Base-by-base conservation (phyloP, 345 rosid genomes). In the Melaleuca alternifolia region DNA sequence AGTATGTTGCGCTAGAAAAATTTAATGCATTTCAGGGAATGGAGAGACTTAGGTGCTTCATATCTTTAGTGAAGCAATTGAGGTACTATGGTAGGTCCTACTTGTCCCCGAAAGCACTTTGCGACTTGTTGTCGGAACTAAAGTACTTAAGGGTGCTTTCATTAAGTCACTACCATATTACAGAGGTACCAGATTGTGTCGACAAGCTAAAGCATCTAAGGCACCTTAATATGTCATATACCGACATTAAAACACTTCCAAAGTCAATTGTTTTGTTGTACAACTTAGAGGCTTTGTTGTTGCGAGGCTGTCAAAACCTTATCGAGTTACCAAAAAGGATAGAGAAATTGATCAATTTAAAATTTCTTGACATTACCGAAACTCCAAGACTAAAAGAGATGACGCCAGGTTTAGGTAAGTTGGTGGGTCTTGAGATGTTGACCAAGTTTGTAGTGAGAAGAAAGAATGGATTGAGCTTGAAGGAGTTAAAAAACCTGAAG, bases 121-220 rank as follows among this genome's bases (percentile, higher is more conserved):
- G 76, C 30, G 76, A 62, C 76, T 62, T 30, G 44, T 62, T 62
- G 0, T 15, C 1, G 0, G 5, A 0, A 62, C 0, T 62, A 1
- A 28, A 30, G 11, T 15, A 62, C 11, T 15, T 62, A 1, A 62
- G 76, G 23, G 76, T 62, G 0, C 44, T 62, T 62, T 62, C 76
- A 30, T 30, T 62, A 0, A 0, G 76, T 28, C 0, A 0, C 0
- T 62, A 30, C 15, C 0, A 0, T 0, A 62, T 30, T 0, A 7
- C 5, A 30, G 1, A 30, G 44, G 76, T 62, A 62, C 21, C 76
- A 0, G 76, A 62, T 0, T 0, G 76, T 21, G 0, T 62, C 28
- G 76, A 41, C 11, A 14, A 28, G 14, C 0, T 62, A 10, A 62
- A 0, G 76, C 76, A 62, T 10, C 44, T 62, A 62, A 62, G 76